Base-by-base conservation (phyloP, 805 yeast species). In the Metschnikowia koreensis region DNA sequence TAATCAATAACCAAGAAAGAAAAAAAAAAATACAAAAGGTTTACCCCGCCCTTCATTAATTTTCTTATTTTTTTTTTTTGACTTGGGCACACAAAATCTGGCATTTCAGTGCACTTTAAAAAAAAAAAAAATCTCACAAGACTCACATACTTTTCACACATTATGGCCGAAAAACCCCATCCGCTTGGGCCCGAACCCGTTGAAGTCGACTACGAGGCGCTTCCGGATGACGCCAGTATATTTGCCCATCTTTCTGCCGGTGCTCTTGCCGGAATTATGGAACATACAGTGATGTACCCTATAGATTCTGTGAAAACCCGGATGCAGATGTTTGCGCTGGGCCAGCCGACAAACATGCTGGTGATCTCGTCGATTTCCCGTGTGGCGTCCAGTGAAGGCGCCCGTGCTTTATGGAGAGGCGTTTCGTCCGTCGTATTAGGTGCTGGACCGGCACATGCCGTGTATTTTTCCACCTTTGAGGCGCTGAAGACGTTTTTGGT, bases 401-500 rank as follows among this genome's bases (percentile, higher is more conserved):
- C 93, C 6, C 65, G 81, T 47, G 88, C 96, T 0, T 78, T 94
- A 29, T 93, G 97, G 96, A 79, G 96, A 64, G 99, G 99, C 50
- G 89, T 93, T 15, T 84, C 90, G 26, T 87, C 97, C 1, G 96
- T 94, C 53, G 84, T 91, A 2, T 66, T 93, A 55, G 99, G 99
- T 38, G 97, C 99, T n/a, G 99, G 99, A 7, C 99, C 99, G 2
- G 97, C 98, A 3, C 99, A 93, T 72, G 98, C 98, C 3, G 87
- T 94, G 7, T 93, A 94, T 70, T 93, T 91, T 67, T 84, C 92
- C n/a, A 96, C 94, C 4, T 94, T 91, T 69, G 99, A 93, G 70
- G 78, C 83, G 46, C 79, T 91, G 44, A 87, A 87, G 65, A 82
- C 86, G 7, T 65, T 76, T 11, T 69, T 87, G 46, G 79, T 75